These are phyloP conservation scores for Wickerhamomyces chaumierensis DNA, from an alignment of 805 yeast genomes.

Conservation along the genomic window DNA sequence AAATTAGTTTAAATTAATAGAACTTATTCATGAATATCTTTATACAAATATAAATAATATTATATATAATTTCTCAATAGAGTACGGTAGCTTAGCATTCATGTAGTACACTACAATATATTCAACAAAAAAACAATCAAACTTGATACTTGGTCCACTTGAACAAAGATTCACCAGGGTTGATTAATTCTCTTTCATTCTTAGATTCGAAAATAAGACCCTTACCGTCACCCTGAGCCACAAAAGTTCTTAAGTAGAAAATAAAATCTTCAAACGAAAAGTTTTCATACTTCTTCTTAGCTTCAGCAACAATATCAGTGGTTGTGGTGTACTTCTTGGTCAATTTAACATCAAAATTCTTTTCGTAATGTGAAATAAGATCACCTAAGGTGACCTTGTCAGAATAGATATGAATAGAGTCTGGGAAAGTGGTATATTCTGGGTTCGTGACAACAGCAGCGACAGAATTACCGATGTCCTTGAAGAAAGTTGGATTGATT, in stretches of 20 bases:
- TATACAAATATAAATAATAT: too few species aligned
- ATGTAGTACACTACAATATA: too few species aligned
- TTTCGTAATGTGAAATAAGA: conserved; percentile 29
- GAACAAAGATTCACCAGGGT: conserved; percentile 33
- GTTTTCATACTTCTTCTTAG: conserved; percentile 19
- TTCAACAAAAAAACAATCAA: conserved; percentile 1
- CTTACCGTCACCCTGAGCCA: conserved; percentile 28
- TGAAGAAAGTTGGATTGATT: conserved; percentile 25
- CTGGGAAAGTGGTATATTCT: conserved; percentile 30
- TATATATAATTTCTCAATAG: too few species aligned
- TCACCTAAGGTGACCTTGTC: conserved; percentile 28
- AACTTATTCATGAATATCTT: too few species aligned
- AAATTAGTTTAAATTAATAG: too few species aligned
- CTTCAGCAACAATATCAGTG: conserved; percentile 23
- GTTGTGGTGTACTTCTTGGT: conserved; percentile 21
- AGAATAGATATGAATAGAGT: conserved; percentile 31
- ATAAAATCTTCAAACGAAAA: conserved; percentile 24
- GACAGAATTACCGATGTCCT: conserved; percentile 33
- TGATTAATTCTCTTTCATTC: conserved; percentile 31
- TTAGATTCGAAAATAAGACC: conserved; percentile 22
- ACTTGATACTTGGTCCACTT: conserved; percentile 27
- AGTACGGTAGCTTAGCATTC: too few species aligned
- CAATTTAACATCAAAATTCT: conserved; percentile 24
- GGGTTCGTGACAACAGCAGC: conserved; percentile 28
- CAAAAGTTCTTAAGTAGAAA: conserved; percentile 24